Base-by-base conservation (phyloP, 768 basidiomycete species). In the Tulasnella sp. region DNA sequence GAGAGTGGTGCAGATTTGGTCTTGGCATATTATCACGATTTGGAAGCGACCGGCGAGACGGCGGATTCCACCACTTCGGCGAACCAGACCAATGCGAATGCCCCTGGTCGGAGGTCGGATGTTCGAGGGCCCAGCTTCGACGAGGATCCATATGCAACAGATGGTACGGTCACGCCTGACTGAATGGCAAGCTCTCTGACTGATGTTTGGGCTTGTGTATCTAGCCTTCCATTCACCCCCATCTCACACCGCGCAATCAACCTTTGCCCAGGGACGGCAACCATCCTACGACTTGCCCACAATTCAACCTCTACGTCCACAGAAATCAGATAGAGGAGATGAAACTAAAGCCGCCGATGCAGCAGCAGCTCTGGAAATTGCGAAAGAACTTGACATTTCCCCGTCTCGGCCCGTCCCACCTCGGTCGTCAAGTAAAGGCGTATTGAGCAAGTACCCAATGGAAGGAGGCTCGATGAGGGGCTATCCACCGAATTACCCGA, bases 321-420 rank as follows among this genome's bases (percentile, higher is more conserved):
- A 28, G 40, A 46, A 34, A 44, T 75, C 79, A 22, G 28, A 28
- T 4, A 24, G 41, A 78, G 60, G 37, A 9, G 79, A 80, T 1
- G 72, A 75, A 9, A 74, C 50, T 9, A 46, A 41, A 34, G 81
- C 78, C 31, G 81, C 81, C 11, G 81, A 81, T 44, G 81, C 80
- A 12, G 81, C 81, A 34, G 81, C 81, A 5, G 78, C 81, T 24
- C 60, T 81, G 24, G 81, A 81, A 37, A 72, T 80, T 12, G 80
- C 37, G 16, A n/a, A 72, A 37, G 81, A 81, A 50, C 46, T 81
- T 9, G 79, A 81, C 74, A 41, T 69, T 37, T 69, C 64, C 12
- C 64, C 64, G 3, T 69, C 64, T 9, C n/a, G 64, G 8, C 64
- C 64, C 14, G n/a, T 69, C 12, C 64, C 64, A 16, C 9, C 64